Base-by-base conservation (phyloP, 441 rosid species). In the Biscutella auriculata region DNA sequence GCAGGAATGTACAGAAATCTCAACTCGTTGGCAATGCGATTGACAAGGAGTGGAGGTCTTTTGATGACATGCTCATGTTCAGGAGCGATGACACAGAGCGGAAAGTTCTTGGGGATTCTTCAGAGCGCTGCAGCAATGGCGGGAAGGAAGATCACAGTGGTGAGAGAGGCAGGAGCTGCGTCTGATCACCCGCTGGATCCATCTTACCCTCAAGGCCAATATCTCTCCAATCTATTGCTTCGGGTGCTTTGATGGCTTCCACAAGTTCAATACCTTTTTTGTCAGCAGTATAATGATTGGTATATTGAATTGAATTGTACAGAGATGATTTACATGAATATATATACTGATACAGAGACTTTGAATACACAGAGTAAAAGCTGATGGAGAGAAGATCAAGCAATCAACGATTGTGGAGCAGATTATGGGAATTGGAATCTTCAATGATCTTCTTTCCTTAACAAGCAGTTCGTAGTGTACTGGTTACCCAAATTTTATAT, bases 11-110 rank as follows among this genome's bases (percentile, higher is more conserved):
- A 87, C 68, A 85, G 79, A 73, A 85, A 79, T 60, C 70, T 85
- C 45, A 91, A 91, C 69, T 77, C 88, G 8, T 53, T 87, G 55
- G 97, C 95, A 11, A 79, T 91, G 95, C 77, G 79, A 69, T 53
- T 87, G 64, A 85, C 90, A 5, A 81, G 69, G 68, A 79, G 70
- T 63, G 96, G 93, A 6, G 93, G 97, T 33, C 82, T 91, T 66
- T 79, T 85, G 66, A 89, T 89, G 95, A 86, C 95, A 13, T 89
- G 95, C 47, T 87, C 96, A n/a, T 91, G 96, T 73, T 91, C 96
- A 3, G 96, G 97, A 67, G 95, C 96, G 6, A 83, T 87, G 88
- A 85, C 97, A 11, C 90, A 81, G 67, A 91, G 97, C 40, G 92
- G 97, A 8, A 76, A 50, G 64, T 80, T 87, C 81, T 45, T 82